A percentile compares a stretch with the other conserved stretches of the same genome.
phyloP scores from a whole-genome alignment of 2,329 filamentous ascomycete species.

The Fusarium sp. region DNA sequence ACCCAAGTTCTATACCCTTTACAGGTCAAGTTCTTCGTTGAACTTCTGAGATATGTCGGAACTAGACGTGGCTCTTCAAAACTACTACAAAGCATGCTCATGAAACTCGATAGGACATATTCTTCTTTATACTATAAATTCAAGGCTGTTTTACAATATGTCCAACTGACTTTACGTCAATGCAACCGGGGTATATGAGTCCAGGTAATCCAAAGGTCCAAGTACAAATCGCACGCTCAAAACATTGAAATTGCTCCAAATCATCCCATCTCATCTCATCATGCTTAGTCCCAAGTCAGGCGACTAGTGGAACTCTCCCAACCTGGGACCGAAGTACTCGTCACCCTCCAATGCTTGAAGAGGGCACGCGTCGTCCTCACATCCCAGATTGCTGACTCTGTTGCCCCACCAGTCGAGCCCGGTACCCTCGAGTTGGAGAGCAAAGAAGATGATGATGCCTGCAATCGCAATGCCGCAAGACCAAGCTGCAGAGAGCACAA shows the following conservation, averaged over 20 bases:
- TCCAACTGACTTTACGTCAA: slow-evolving; percentile 36
- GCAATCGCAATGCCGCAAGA: slow-evolving; percentile 62
- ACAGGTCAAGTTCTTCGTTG: no score
- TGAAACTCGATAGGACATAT: not conserved
- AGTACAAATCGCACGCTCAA: slow-evolving; percentile 44
- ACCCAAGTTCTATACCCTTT: no score
- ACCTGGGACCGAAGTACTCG: slow-evolving; percentile 55
- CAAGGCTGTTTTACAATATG: slow-evolving; percentile 32
- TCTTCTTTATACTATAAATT: slow-evolving; percentile 16
- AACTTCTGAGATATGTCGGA: no score
- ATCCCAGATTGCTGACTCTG: slow-evolving; percentile 53
- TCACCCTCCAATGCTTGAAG: slow-evolving; percentile 49
- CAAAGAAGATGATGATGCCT: slow-evolving; percentile 65
- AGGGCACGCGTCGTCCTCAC: slow-evolving; percentile 56
- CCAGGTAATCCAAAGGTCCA: slow-evolving; percentile 36
- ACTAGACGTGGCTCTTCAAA: not conserved
- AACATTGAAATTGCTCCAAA: slow-evolving; percentile 41
- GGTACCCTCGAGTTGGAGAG: slow-evolving; percentile 57
- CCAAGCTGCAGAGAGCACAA: slow-evolving; percentile 63
- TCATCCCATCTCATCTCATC: slow-evolving; percentile 33
- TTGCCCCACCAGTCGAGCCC: slow-evolving; percentile 64
- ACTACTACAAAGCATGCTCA: not conserved
- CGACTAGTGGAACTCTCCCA: slow-evolving; percentile 51
- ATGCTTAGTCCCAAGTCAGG: not conserved
- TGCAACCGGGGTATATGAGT: slow-evolving; percentile 45